These are phyloP conservation scores for Lactifluus hygrophoroides DNA, from an alignment of 768 basidiomycete species.

Conservation along the genomic window DNA sequence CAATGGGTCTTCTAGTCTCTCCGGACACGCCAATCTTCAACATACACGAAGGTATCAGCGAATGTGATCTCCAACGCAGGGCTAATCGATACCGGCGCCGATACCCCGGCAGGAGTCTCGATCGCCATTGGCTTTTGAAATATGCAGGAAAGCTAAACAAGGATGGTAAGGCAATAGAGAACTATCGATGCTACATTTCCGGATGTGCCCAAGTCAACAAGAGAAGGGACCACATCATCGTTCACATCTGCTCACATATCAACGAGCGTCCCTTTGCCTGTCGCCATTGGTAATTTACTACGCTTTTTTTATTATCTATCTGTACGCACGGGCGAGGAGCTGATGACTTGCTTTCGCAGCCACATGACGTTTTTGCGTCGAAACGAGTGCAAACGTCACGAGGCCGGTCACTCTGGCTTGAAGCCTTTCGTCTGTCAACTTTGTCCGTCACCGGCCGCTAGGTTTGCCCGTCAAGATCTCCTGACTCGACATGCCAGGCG, in stretches of 20 bases:
- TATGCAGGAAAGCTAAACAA: slow-evolving; percentile 60
- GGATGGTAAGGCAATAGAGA: slow-evolving; percentile 46
- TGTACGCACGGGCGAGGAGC: background rate
- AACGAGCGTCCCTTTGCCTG: slow-evolving; percentile 62
- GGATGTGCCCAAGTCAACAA: slow-evolving; percentile 65
- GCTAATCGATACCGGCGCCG: slow-evolving; percentile 46
- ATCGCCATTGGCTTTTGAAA: slow-evolving; percentile 54
- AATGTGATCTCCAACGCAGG: slow-evolving; percentile 45
- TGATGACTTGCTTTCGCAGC: slow-evolving; percentile 30
- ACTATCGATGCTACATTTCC: slow-evolving; percentile 60
- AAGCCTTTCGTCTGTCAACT: slow-evolving; percentile 53
- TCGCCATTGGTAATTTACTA: slow-evolving; percentile 47
- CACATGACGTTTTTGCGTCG: slow-evolving; percentile 58
- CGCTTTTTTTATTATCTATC: background rate
- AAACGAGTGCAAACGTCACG: slow-evolving; percentile 72
- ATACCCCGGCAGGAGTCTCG: slow-evolving; percentile 50
- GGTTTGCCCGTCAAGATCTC: slow-evolving; percentile 61
- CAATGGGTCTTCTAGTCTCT: background rate
- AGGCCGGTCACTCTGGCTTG: slow-evolving; percentile 49
- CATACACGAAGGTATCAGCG: slow-evolving; percentile 51
- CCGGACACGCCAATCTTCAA: slow-evolving; percentile 44
- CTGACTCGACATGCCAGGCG: slow-evolving; percentile 57
- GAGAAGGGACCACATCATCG: slow-evolving; percentile 64
- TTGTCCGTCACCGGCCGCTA: slow-evolving; percentile 37
- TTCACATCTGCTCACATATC: slow-evolving; percentile 65